phyloP scores from a whole-genome alignment of 1,284 basidiomycete species.

The Hortiboletus rubellus region DNA sequence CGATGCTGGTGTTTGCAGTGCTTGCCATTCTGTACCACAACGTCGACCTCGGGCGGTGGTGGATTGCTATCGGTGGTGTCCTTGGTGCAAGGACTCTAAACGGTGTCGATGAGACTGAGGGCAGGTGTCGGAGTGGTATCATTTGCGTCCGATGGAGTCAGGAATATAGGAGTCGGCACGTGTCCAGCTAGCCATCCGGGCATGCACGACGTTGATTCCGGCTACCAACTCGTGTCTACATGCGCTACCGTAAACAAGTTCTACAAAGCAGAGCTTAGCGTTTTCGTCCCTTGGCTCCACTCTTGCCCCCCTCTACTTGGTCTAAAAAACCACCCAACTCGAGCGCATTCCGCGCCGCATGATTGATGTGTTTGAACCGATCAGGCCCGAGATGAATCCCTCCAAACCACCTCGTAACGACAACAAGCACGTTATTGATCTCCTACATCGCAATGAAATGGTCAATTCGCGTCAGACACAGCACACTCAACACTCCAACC shows the following conservation, averaged over 20 bases:
- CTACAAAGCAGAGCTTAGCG: conserved; percentile 17
- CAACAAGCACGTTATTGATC: conserved; percentile 77
- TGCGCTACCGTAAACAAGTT: background rate
- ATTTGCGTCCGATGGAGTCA: conserved; percentile 2
- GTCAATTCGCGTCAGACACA: background rate
- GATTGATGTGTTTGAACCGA: conserved; percentile 91
- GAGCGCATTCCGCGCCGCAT: conserved; percentile 84
- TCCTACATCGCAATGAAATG: conserved; percentile 45
- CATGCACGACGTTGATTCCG: background rate
- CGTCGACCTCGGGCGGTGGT: conserved; percentile 1
- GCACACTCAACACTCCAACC: background rate
- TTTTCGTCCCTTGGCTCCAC: conserved; percentile 29
- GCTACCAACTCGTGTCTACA: background rate
- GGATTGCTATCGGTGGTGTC: conserved; percentile 1
- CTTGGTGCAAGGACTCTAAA: conserved; percentile 24
- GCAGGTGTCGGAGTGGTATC: conserved; percentile 16
- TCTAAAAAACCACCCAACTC: conserved; percentile 82
- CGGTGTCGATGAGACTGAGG: conserved; percentile 9
- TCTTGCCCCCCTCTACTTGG: conserved; percentile 23
- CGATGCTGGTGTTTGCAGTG: conserved; percentile 26
- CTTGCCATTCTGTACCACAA: conserved; percentile 36
- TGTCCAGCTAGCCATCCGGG: background rate
- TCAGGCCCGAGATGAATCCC: conserved; percentile 84
- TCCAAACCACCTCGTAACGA: conserved; percentile 82
- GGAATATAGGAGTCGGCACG: conserved; percentile 1